A percentile compares a stretch with the other conserved stretches of the same genome.
Evolutionary conservation across 805 yeast genomes (phyloP).

Genomic region (Kazachstania psychrophila): DNA sequence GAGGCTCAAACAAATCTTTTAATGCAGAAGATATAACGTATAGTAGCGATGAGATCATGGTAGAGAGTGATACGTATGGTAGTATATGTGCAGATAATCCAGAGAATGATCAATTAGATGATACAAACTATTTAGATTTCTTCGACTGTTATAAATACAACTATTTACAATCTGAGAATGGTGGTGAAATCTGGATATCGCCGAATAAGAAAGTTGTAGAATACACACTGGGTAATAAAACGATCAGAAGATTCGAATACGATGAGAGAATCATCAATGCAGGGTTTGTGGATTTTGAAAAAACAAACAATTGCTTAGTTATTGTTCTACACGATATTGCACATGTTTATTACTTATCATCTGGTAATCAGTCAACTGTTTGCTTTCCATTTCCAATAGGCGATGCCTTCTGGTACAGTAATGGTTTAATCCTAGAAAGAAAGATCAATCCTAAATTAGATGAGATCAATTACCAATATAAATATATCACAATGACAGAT

Average conservation of each 20-base stretch:
- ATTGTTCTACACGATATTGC: slow-evolving; percentile 55
- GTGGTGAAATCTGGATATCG: slow-evolving; percentile 23
- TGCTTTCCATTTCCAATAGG: slow-evolving; percentile 62
- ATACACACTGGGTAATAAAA: slow-evolving; percentile 30
- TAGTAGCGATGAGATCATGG: too few species aligned
- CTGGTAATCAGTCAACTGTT: slow-evolving; percentile 50
- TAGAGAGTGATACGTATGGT: too few species aligned
- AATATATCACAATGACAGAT: slow-evolving; percentile 61
- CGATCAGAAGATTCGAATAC: slow-evolving; percentile 35
- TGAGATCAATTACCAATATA: slow-evolving; percentile 10
- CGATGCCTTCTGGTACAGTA: slow-evolving; percentile 53
- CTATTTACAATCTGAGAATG: background rate
- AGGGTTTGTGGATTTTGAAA: slow-evolving; percentile 46
- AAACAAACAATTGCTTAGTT: slow-evolving; percentile 36
- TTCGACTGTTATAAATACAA: slow-evolving; percentile 1
- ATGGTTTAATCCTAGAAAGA: slow-evolving; percentile 59
- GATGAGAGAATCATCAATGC: slow-evolving; percentile 46
- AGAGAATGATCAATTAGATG: background rate
- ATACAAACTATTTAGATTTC: background rate
- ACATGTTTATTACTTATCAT: slow-evolving; percentile 44
- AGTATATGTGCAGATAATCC: too few species aligned
- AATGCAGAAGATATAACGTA: too few species aligned
- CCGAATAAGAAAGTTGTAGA: slow-evolving; percentile 30
- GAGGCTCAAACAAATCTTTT: too few species aligned
- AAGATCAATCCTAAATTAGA: slow-evolving; percentile 18